A percentile compares a stretch with the other conserved stretches of the same genome.
Conservation (phyloP, 2,329 filamentous ascomycete genomes). For the Phyllosticta capitalensis region DNA sequence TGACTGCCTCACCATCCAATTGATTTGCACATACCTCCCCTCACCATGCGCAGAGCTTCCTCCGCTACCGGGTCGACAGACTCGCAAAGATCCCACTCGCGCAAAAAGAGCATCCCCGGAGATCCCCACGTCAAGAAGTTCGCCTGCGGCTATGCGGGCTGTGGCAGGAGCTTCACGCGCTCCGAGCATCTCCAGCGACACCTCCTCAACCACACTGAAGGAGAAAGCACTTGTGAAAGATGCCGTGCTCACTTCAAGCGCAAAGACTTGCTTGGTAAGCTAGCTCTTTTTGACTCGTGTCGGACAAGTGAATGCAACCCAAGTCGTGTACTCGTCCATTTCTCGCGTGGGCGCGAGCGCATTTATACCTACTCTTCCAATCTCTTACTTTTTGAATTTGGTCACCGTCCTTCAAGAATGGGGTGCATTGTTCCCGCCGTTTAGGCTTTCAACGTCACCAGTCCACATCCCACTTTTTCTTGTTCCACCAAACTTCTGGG, state of each 20-base stretch:
- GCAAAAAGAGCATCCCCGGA: conserved; percentile 8
- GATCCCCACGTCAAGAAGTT: conserved; percentile 20
- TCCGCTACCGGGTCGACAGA: not conserved
- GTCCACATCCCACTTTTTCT: conserved; percentile 8
- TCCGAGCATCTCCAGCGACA: conserved; percentile 51
- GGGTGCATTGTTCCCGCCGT: conserved; percentile 1
- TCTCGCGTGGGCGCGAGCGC: not conserved
- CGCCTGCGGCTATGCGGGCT: conserved; percentile 37
- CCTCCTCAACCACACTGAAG: conserved; percentile 44
- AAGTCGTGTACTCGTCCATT: not conserved
- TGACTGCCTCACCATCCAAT: not conserved
- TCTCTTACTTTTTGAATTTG: conserved; percentile 11
- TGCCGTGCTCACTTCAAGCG: conserved; percentile 54
- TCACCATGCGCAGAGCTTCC: not conserved
- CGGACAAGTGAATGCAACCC: not conserved
- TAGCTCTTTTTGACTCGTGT: conserved; percentile 14
- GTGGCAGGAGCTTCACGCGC: conserved; percentile 46
- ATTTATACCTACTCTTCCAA: not conserved
- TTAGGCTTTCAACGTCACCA: not conserved
- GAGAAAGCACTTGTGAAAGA: conserved; percentile 46
- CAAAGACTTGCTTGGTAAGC: conserved; percentile 49
- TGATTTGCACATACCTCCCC: not conserved
- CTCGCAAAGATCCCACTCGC: conserved; percentile 3
- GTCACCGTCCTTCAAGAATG: conserved; percentile 13
- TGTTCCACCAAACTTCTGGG: conserved; percentile 12